Conservation (phyloP, 2,329 filamentous ascomycete genomes). For the Penicillium fuscoglaucum region DNA sequence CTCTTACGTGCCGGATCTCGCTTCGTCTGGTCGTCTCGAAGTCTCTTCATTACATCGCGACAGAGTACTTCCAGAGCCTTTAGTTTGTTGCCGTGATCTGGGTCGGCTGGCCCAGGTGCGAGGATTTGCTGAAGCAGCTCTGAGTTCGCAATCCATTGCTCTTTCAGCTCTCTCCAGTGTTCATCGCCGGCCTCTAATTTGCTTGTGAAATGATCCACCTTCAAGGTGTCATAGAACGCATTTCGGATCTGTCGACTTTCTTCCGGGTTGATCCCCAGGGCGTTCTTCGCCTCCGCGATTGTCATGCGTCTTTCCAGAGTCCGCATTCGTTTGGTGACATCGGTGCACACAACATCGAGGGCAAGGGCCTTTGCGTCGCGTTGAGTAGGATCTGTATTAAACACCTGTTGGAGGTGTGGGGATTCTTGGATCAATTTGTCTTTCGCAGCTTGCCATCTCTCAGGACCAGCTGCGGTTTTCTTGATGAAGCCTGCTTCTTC, state of each 20-base stretch:
- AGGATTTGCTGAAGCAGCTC: slow-evolving; percentile 58
- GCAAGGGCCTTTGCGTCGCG: slow-evolving; percentile 66
- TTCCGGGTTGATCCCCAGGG: slow-evolving; percentile 67
- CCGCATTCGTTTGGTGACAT: slow-evolving; percentile 79
- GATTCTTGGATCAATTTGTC: slow-evolving; percentile 65
- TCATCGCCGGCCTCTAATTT: slow-evolving; percentile 71
- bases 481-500: slow-evolving; percentile 66
- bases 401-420: slow-evolving; percentile 61
- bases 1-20: slow-evolving; percentile 52
- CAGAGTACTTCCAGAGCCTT: slow-evolving; percentile 71
- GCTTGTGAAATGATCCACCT: slow-evolving; percentile 66
- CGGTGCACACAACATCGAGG: slow-evolving; percentile 75
- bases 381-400: slow-evolving; percentile 60
- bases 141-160: slow-evolving; percentile 63
- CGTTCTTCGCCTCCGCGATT: slow-evolving; percentile 72
- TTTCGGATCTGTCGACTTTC: slow-evolving; percentile 66
- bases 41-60: slow-evolving; percentile 74
- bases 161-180: slow-evolving; percentile 70
- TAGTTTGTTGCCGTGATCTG: slow-evolving; percentile 56
- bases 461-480: slow-evolving; percentile 72
- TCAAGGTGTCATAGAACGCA: slow-evolving; percentile 66
- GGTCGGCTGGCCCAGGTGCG: slow-evolving; percentile 52
- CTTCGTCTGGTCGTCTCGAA: slow-evolving; percentile 66
- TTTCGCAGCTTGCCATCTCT: slow-evolving; percentile 72
- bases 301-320: slow-evolving; percentile 65